Percentiles rank a stretch among this genome's conserved stretches.
phyloP scores from a whole-genome alignment of 345 rosid genomes.

The Eucalyptus sp. region DNA sequence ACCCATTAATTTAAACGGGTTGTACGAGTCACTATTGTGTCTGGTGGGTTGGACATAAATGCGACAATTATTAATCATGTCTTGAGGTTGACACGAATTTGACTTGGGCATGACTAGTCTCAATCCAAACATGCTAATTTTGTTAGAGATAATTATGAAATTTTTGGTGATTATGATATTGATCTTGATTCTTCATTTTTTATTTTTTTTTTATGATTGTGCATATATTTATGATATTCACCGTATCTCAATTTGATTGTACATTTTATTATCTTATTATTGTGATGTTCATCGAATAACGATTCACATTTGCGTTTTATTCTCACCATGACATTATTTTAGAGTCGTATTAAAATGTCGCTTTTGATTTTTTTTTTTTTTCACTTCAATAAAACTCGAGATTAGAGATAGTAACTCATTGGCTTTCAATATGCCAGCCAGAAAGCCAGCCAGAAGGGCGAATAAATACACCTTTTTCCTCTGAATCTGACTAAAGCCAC shows the following conservation, averaged over 20 bases:
- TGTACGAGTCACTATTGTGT: rapidly evolving
- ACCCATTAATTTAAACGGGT: not conserved
- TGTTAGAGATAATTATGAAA: not conserved
- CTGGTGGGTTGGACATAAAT: not conserved
- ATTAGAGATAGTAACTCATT: too few species aligned
- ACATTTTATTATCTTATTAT: not conserved
- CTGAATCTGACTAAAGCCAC: too few species aligned
- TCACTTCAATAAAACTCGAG: not conserved
- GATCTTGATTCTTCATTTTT: not conserved
- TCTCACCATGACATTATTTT: not conserved
- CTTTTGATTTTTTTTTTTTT: not conserved
- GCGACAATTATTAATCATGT: not conserved
- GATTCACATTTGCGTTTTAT: not conserved
- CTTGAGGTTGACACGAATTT: not conserved
- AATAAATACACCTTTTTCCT: too few species aligned
- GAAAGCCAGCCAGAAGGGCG: too few species aligned
- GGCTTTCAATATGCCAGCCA: too few species aligned
- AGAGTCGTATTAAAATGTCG: not conserved
- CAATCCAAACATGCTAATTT: not conserved
- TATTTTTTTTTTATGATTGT: not conserved
- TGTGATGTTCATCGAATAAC: not conserved
- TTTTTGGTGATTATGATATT: not conserved
- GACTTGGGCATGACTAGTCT: not conserved
- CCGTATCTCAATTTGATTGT: not conserved
- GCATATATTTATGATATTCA: not conserved